Evolutionary conservation across 2,329 filamentous ascomycete species (phyloP), one percentile per base, ranked within the genome.

Genomic region (Verruconis gallopava): DNA sequence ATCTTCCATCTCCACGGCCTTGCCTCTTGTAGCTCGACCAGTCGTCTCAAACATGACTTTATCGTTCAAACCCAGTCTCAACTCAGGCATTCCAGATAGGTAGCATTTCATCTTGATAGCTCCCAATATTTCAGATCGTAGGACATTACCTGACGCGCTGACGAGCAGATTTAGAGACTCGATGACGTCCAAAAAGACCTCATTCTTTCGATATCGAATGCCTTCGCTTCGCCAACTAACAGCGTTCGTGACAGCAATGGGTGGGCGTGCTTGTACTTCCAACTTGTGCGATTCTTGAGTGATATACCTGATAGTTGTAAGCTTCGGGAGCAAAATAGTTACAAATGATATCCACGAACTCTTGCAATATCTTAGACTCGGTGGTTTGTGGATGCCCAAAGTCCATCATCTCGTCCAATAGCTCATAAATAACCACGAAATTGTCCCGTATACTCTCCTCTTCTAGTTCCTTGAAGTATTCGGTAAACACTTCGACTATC

Each of bases 101-200:
- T 98, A 98, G 66, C 91, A 98, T 67, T 98, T 98, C 91, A 98
- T 95, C 69, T 98, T 98, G 62, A 98, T 80, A 34, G 91, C 88
- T 43, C 91, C 91, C 18, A 98, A 71, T 53, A 98, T 98, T 66
- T 98, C 91, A 5, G 86, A 94, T 18, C 91, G 81, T 46, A 98
- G 69, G 3, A 98, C 91, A 58, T 94, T 96, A 61, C 91, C 91
- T 53, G 85, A 93, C 43, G 88, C 77, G 42, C 85, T 93, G 15
- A 98, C 91, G 15, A 98, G 77, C 25, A 98, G 76, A 64, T 98
- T 98, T 55, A 98, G 76, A 38, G 84, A 93, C 65, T 98, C 91
- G 53, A 98, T 78, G 22, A 98, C 91, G 53, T 98, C 91, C 48
- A 98, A 73, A 71, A 98, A 98, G 47, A 98, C 91, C 63, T 98